Percentiles rank a stretch among this genome's conserved stretches.
Evolutionary conservation across 192 early-diverging fungal genomes (phyloP).

Genomic region (Coemansia sp.): DNA sequence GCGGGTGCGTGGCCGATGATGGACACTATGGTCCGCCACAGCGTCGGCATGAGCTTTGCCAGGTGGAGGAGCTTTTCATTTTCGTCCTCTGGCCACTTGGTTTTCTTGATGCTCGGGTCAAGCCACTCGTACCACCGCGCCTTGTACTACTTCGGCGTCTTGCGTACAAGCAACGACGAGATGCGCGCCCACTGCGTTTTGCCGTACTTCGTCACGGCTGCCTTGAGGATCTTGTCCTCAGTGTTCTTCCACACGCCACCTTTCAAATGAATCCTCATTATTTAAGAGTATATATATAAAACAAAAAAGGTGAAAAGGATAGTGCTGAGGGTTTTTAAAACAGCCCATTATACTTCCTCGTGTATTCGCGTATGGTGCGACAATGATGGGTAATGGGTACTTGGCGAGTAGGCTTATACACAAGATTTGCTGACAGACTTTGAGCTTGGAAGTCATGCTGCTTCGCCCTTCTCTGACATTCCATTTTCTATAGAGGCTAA

Average conservation of each 20-base stretch:
- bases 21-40: constrained; percentile 98
- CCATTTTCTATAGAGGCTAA: too few relatives aligned
- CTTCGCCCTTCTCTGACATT: too few relatives aligned
- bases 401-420: too few relatives aligned
- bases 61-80: constrained; percentile 97
- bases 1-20: constrained; percentile 95
- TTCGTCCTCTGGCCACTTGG: constrained; percentile 98
- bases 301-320: background rate
- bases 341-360: background rate
- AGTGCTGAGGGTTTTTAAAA: background rate
- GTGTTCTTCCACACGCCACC: constrained; percentile 99
- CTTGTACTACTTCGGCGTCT: constrained; percentile 98
- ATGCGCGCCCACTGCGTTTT: constrained; percentile 99
- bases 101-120: constrained; percentile 98
- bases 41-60: constrained; percentile 99
- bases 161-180: constrained; percentile 90
- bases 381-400: too few relatives aligned
- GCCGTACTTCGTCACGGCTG: constrained; percentile 95
- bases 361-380: background rate
- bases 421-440: background rate
- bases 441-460: too few relatives aligned
- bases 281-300: background rate
- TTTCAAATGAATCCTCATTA: constrained; percentile 44
- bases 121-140: constrained; percentile 99
- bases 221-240: constrained; percentile 98